Evolutionary conservation across 192 early-diverging fungal species (phyloP).

Genomic region (Coemansia sp.): DNA sequence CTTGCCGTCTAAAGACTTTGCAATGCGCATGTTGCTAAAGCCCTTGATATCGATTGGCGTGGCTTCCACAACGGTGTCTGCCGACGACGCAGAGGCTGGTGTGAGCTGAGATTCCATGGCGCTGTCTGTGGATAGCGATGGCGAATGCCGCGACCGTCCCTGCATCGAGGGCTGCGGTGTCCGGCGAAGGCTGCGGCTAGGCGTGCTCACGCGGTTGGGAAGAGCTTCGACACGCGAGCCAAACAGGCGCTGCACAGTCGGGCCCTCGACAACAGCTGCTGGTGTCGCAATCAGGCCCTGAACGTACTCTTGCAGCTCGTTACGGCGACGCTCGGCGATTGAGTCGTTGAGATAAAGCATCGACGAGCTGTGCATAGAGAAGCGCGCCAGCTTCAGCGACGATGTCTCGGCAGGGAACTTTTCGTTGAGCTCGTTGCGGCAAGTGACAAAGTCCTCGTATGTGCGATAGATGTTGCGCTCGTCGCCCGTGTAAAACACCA

Average conservation of each 20-base stretch:
- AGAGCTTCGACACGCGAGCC: constrained; percentile 31
- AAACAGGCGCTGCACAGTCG: constrained; percentile 45
- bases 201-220: constrained; percentile 5
- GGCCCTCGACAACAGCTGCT: constrained; percentile 54
- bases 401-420: constrained; percentile 65
- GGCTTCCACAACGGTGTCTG: constrained; percentile 35
- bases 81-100: constrained; percentile 42
- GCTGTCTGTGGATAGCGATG: constrained; percentile 39
- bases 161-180: constrained; percentile 10
- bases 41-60: constrained; percentile 9
- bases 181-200: constrained; percentile 7
- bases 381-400: constrained; percentile 40
- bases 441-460: constrained; percentile 80
- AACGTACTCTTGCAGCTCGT: constrained; percentile 68
- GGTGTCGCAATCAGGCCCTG: constrained; percentile 64
- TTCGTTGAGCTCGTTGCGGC: constrained; percentile 69
- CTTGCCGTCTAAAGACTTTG: constrained; percentile 9
- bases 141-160: constrained; percentile 20
- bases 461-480: constrained; percentile 67
- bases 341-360: constrained; percentile 64
- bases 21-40: constrained; percentile 17
- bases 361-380: constrained; percentile 68
- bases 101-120: constrained; percentile 24
- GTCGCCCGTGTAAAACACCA: constrained; percentile 54
- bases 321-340: constrained; percentile 64